Conservation (phyloP, 2,329 filamentous ascomycete species). For the Simplicillium aogashimaense region DNA sequence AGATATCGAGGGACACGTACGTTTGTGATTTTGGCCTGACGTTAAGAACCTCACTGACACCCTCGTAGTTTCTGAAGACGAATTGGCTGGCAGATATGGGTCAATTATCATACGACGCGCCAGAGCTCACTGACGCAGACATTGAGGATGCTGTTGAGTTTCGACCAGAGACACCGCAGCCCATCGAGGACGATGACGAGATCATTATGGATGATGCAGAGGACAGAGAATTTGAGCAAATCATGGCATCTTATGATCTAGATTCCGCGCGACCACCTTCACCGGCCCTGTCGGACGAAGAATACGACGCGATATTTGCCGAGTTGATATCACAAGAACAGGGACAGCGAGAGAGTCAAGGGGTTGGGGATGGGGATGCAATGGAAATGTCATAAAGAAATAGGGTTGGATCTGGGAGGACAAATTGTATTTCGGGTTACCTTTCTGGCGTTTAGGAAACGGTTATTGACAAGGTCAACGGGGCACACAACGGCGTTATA, state of each 20-base stretch:
- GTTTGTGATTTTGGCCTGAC: background rate
- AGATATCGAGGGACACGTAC: constrained; percentile 48
- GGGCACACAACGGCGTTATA: no score
- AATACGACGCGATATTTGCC: constrained; percentile 53
- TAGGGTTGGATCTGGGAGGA: no score
- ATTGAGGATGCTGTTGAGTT: constrained; percentile 38
- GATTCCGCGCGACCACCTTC: constrained; percentile 19
- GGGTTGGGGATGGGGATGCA: constrained; percentile 2
- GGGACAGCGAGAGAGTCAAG: constrained; percentile 8
- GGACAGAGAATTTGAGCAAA: constrained; percentile 46
- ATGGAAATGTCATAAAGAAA: constrained; percentile 8
- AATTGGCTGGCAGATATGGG: constrained; percentile 21
- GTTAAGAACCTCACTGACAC: background rate
- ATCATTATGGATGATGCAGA: constrained; percentile 46
- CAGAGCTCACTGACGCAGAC: constrained; percentile 35
- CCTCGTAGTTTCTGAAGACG: constrained; percentile 22
- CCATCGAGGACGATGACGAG: constrained; percentile 27
- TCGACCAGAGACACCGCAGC: constrained; percentile 14
- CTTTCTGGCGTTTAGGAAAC: no score
- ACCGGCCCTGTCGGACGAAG: constrained; percentile 39
- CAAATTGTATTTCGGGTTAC: no score
- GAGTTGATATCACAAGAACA: constrained; percentile 24
- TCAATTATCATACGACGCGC: constrained; percentile 23
- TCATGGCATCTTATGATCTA: constrained; percentile 37
- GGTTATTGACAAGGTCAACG: no score